Conservation (phyloP, 495 filamentous ascomycete genomes). For the Elaphomyces granulatus region DNA sequence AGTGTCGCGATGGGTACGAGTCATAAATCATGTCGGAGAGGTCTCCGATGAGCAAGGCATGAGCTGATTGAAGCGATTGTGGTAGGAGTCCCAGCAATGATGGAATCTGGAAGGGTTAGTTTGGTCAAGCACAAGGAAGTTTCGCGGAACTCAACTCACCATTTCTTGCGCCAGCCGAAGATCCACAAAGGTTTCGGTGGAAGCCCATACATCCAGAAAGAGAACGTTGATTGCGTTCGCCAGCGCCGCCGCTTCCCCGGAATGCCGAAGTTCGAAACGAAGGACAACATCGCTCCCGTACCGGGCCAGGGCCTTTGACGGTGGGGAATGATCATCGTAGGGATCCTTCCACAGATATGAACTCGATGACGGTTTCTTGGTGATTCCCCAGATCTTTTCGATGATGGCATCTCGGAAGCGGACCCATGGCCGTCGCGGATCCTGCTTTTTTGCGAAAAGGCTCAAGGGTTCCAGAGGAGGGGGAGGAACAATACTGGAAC, state of each 20-base stretch:
- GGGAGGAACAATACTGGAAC: constrained; percentile 28
- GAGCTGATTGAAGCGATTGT: constrained; percentile 51
- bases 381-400: constrained; percentile 46
- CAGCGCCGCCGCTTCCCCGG: constrained; percentile 57
- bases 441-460: constrained; percentile 14
- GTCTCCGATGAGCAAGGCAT: constrained; percentile 66
- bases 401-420: constrained; percentile 52
- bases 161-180: constrained; percentile 66
- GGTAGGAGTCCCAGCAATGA: constrained; percentile 78
- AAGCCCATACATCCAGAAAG: constrained; percentile 82
- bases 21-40: constrained; percentile 61
- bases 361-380: constrained; percentile 13
- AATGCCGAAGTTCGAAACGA: constrained; percentile 63
- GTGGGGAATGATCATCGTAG: constrained; percentile 25
- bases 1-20: constrained; percentile 47
- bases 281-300: constrained; percentile 78
- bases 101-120: constrained; percentile 36
- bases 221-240: constrained; percentile 59
- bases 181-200: constrained; percentile 72
- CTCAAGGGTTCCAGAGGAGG: constrained; percentile 25
- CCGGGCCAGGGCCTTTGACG: constrained; percentile 40
- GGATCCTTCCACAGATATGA: no score
- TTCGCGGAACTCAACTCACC: constrained; percentile 29
- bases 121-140: not conserved
- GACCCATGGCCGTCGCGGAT: constrained; percentile 28